Conservation (phyloP, 306 rosid species). For the Inga oerstediana region DNA sequence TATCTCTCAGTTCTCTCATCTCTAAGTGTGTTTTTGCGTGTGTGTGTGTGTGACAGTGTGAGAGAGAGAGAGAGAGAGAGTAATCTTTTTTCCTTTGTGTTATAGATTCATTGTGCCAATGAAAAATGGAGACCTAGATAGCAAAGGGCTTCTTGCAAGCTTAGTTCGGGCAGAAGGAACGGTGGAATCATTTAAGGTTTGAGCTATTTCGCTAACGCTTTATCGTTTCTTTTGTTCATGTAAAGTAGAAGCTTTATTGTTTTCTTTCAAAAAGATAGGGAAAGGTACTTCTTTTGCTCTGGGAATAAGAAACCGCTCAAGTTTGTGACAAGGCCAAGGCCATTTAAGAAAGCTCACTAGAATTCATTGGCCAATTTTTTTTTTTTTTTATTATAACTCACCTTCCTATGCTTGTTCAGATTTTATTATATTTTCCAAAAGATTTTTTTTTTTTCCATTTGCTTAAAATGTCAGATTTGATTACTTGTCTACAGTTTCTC, state of each 20-base stretch:
- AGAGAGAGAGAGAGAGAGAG: background rate
- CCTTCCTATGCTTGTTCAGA: background rate
- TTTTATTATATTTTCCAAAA: background rate
- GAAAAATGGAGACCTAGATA: constrained; percentile 86
- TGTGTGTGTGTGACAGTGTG: background rate
- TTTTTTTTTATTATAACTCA: background rate
- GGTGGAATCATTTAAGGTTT: constrained; percentile 82
- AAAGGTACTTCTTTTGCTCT: background rate
- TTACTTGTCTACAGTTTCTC: background rate
- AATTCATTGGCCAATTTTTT: background rate
- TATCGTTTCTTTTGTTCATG: background rate
- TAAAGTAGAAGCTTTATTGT: background rate
- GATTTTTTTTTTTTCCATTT: background rate
- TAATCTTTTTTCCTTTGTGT: constrained; percentile 21
- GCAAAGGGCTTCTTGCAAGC: constrained; percentile 83
- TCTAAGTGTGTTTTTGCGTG: background rate
- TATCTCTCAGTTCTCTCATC: background rate
- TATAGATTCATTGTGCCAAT: constrained; percentile 80
- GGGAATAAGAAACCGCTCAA: background rate
- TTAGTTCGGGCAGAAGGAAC: constrained; percentile 72
- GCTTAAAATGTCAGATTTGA: background rate
- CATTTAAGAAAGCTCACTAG: background rate
- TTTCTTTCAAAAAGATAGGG: background rate
- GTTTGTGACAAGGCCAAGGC: background rate
- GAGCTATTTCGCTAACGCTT: constrained; percentile 25